These are phyloP conservation scores for Vanderwaltozyma yarrowii DNA, from an alignment of 805 yeast genomes.

Conservation along the genomic window DNA sequence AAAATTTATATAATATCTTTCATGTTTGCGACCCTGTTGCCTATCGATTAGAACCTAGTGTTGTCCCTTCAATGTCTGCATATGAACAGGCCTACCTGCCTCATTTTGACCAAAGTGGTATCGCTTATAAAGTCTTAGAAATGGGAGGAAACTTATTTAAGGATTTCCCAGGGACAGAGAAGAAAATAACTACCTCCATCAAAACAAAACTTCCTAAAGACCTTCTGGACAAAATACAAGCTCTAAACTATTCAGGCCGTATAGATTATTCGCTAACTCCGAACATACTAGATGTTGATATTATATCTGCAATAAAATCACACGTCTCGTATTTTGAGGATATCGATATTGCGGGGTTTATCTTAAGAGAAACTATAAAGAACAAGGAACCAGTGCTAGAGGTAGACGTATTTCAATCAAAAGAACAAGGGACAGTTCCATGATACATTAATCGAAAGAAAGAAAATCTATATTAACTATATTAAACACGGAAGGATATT, in stretches of 20 bases:
- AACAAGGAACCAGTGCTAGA: neutral
- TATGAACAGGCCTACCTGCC: conserved; percentile 20
- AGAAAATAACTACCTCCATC: conserved; percentile 5
- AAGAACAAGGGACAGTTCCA: neutral
- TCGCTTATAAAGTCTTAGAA: conserved; percentile 22
- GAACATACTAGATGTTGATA: conserved; percentile 68
- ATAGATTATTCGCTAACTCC: conserved; percentile 74
- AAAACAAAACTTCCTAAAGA: conserved; percentile 20
- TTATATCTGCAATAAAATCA: conserved; percentile 74
- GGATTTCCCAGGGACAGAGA: conserved; percentile 8
- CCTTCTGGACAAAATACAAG: conserved; percentile 30
- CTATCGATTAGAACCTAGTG: conserved; percentile 79
- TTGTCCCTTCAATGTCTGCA: conserved; percentile 26
- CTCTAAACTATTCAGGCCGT: conserved; percentile 62
- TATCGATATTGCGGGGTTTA: conserved; percentile 69
- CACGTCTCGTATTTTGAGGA: conserved; percentile 87
- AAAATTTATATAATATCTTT: conserved; percentile 68
- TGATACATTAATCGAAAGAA: no score
- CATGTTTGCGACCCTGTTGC: conserved; percentile 92
- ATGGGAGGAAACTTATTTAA: conserved; percentile 18
- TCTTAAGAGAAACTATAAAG: conserved; percentile 45
- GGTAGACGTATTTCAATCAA: neutral
- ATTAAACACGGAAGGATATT: no score
- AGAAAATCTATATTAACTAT: no score
- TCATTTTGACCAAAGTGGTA: conserved; percentile 12